A percentile compares a stretch with the other conserved stretches of the same genome.
phyloP scores from a whole-genome alignment of 495 filamentous ascomycete genomes.

The Aspergillus bertholletiae region DNA sequence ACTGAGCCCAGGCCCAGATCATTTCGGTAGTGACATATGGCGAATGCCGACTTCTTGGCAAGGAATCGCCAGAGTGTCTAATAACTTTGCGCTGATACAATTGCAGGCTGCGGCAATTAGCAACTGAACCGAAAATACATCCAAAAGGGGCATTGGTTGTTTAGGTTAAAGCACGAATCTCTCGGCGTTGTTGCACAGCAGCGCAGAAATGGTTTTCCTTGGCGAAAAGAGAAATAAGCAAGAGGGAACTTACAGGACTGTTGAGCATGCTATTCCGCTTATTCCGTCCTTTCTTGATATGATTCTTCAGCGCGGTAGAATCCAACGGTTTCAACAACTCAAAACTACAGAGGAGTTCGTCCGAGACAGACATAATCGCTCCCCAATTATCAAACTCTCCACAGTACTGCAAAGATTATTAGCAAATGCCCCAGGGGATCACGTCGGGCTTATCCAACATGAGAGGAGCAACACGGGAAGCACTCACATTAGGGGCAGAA shows the following conservation, averaged over 20 bases:
- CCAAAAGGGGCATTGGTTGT: conserved; percentile 8
- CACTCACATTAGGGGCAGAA: conserved; percentile 93
- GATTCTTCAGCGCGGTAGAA: conserved; percentile 94
- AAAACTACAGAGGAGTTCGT: conserved; percentile 92
- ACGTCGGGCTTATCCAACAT: no score
- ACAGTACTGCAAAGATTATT: conserved; percentile 68
- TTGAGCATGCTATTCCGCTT: conserved; percentile 88
- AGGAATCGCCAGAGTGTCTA: conserved; percentile 20
- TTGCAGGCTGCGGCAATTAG: conserved; percentile 38
- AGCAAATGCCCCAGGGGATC: conserved; percentile 8
- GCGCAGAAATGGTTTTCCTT: conserved; percentile 19
- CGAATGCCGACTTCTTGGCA: conserved; percentile 23
- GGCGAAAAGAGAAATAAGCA: conserved; percentile 23
- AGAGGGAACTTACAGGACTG: conserved; percentile 70
- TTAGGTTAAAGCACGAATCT: conserved; percentile 15
- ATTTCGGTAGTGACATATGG: conserved; percentile 21
- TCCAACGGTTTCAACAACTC: conserved; percentile 95
- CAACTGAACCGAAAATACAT: conserved; percentile 9
- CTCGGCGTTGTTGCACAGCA: conserved; percentile 27
- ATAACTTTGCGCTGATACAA: conserved; percentile 47
- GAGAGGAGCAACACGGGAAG: no score
- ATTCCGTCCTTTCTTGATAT: conserved; percentile 97
- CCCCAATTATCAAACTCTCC: conserved; percentile 99
- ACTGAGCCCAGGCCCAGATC: conserved; percentile 14
- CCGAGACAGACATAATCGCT: conserved; percentile 95